A percentile compares a stretch with the other conserved stretches of the same genome.
Evolutionary conservation across 139 green algal species (phyloP).

Genomic region (Closterium sp.): DNA sequence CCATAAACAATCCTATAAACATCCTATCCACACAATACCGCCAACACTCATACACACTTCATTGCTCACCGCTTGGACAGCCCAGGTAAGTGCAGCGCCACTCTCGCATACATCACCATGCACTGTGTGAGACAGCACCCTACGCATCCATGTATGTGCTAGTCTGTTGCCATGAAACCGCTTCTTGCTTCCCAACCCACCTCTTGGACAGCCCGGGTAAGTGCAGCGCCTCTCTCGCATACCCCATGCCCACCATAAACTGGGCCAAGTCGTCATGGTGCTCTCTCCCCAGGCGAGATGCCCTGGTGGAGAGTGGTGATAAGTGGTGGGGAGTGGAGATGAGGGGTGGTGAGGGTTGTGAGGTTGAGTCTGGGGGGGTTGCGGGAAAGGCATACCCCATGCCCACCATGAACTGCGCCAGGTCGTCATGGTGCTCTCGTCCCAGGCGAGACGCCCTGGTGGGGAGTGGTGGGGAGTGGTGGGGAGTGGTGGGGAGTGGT

Average conservation of each 20-base stretch:
- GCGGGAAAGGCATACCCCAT: constrained; percentile 53
- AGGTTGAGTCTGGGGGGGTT: too few species aligned
- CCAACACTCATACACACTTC: background rate
- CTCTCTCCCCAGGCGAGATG: constrained; percentile 35
- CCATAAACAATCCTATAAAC: too few species aligned
- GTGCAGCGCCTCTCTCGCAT: constrained; percentile 41
- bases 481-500: background rate
- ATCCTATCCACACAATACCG: too few species aligned
- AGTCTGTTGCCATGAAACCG: too few species aligned
- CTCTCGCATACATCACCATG: too few species aligned
- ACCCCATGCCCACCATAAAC: constrained; percentile 52
- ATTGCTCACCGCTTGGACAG: too few species aligned
- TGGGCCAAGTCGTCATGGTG: constrained; percentile 49
- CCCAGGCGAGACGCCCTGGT: constrained; percentile 38
- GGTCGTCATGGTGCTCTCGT: constrained; percentile 46
- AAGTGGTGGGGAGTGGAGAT: too few species aligned
- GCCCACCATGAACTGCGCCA: constrained; percentile 49
- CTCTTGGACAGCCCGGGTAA: constrained; percentile 38
- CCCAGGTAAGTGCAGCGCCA: too few species aligned
- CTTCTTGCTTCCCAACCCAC: too few species aligned
- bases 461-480: background rate
- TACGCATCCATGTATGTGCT: too few species aligned
- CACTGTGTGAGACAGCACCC: too few species aligned
- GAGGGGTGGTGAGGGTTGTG: too few species aligned
- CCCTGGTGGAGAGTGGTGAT: background rate